phyloP scores from a whole-genome alignment of 1,284 basidiomycete genomes.

The Trichosporon sp. region DNA sequence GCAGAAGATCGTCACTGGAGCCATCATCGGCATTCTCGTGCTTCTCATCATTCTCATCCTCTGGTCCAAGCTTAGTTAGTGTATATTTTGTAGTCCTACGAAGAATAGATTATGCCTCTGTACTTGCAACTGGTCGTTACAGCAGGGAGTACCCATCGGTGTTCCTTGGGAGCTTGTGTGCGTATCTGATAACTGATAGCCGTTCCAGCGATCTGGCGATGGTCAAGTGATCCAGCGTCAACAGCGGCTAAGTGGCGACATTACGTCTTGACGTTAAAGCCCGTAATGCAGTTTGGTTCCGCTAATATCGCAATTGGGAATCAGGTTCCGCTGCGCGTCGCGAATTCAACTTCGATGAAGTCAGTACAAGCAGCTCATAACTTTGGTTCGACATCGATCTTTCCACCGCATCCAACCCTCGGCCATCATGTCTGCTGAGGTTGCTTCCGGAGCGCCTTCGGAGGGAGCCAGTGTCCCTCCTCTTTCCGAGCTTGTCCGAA shows the following conservation, averaged over 20 bases:
- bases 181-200: background rate
- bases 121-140: background rate
- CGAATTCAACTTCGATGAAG: background rate
- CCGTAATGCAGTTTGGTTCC: background rate
- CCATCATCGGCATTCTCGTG: constrained; percentile 49
- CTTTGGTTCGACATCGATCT: background rate
- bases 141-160: background rate
- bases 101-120: background rate
- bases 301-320: background rate
- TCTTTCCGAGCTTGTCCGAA: constrained; percentile 46
- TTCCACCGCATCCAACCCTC: background rate
- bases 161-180: background rate
- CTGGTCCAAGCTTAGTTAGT: constrained; percentile 43
- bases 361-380: background rate
- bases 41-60: constrained; percentile 50
- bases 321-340: background rate
- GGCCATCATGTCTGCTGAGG: constrained; percentile 25
- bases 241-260: background rate
- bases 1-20: constrained; percentile 50
- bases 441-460: constrained; percentile 29
- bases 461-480: constrained; percentile 28
- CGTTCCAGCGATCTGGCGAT: background rate
- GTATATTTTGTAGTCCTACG: background rate
- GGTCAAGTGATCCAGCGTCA: too few species aligned
- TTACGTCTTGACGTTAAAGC: background rate